Base-by-base conservation (phyloP, 2,329 filamentous ascomycete genomes). In the Alternaria infectoria region DNA sequence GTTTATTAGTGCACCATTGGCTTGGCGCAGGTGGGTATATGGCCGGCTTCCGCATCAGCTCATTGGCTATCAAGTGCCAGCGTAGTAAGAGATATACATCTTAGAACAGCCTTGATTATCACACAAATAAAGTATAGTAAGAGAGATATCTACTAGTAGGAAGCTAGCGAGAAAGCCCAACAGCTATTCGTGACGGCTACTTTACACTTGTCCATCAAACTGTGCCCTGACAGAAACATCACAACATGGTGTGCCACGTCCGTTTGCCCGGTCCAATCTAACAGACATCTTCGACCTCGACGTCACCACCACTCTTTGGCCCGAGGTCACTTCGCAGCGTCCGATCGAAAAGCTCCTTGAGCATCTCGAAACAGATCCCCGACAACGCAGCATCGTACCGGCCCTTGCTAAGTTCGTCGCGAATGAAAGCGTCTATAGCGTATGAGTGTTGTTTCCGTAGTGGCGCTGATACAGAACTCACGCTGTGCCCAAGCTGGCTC, bases 401-500 rank as follows among this genome's bases (percentile, higher is more conserved):
- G n/a, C 93, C 94, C 82, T 97, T 97, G 80, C 91, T 93, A 62
- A 96, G 84, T 83, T 97, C 94, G 75, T 97, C 94, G 17, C 94
- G 87, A 78, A 97, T 96, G 77, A 97, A 97, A 6, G 94, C 94
- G 83, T 97, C 86, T 87, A 40, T 21, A 52, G 5, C 49, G 19
- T 21, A 65, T 55, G 57, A 21, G 3, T 36, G 10, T 6, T 6
- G 26, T 57, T 19, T 57, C 58, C 47, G 56, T 9, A 10, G 1
- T 13, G 1, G 28, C 25, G 5, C 3, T 2, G 28, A 26, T 56
- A 54, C 26, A 45, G 30, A 10, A 84, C 86, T 74, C 78, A 88
- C 86, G 94, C 80, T 97, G 94, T 4, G 94, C 93, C 89, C 93
- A 95, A n/a, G 93, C 92, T 68, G 92, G 89, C 82, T 97, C 94